Percentiles rank a stretch among this genome's conserved stretches.
These are phyloP conservation scores for Tolypocladium amazonense DNA, from an alignment of 2,329 filamentous ascomycete species.

Conservation along the genomic window DNA sequence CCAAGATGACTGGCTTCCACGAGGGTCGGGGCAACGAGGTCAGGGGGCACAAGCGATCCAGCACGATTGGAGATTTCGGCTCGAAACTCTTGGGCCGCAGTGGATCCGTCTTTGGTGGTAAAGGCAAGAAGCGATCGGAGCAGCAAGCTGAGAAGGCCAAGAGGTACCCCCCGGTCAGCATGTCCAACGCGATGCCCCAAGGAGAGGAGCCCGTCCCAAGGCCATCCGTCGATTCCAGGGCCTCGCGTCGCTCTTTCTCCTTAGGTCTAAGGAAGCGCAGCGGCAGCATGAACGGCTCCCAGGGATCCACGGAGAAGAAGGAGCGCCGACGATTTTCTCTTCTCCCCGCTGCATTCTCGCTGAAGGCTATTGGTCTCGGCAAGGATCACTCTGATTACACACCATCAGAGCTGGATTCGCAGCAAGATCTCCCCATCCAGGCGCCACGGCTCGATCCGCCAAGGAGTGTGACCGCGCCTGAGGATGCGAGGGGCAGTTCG, in stretches of 20 bases:
- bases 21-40: conserved; percentile 34
- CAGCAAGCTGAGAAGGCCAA: conserved; percentile 49
- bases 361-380: conserved; percentile 52
- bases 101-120: conserved; percentile 67
- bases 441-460: conserved; percentile 22
- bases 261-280: conserved; percentile 61
- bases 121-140: conserved; percentile 40
- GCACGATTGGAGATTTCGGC: conserved; percentile 69
- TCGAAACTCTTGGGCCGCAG: conserved; percentile 79
- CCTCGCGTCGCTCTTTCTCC: conserved; percentile 59
- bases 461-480: conserved; percentile 23
- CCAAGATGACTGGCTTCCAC: conserved; percentile 47
- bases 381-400: conserved; percentile 33
- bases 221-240: conserved; percentile 59
- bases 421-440: conserved; percentile 42
- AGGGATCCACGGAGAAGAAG: conserved; percentile 45
- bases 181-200: conserved; percentile 61
- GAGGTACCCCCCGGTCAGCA: conserved; percentile 83
- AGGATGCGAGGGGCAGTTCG: conserved; percentile 22
- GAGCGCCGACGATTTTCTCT: conserved; percentile 60
- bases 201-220: conserved; percentile 41
- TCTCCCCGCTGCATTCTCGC: conserved; percentile 51
- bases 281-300: conserved; percentile 51
- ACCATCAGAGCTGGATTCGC: conserved; percentile 36
- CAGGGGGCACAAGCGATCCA: conserved; percentile 57